phyloP scores from a whole-genome alignment of 2,329 filamentous ascomycete genomes.

The Ophiostoma sp. region DNA sequence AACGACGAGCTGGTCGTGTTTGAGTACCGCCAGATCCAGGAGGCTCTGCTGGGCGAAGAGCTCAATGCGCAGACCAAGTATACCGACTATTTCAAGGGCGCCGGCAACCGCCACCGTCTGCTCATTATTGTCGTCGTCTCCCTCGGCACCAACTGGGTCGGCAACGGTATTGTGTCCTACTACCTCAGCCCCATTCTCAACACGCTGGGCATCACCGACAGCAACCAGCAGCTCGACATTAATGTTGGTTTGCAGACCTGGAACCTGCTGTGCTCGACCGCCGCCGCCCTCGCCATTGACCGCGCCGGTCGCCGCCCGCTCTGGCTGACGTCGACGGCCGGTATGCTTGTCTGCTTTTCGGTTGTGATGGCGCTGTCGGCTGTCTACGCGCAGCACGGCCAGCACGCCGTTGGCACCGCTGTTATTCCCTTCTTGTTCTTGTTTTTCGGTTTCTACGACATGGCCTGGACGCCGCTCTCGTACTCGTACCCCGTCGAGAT shows the following conservation, averaged over 20 bases:
- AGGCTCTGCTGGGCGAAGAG: neutral
- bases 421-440: neutral
- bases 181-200: neutral
- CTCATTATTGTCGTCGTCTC: neutral
- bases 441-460: neutral
- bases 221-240: neutral
- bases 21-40: conserved; percentile 4
- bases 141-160: neutral
- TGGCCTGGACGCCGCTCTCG: neutral
- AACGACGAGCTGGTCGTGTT: neutral
- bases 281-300: neutral
- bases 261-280: neutral
- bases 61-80: neutral
- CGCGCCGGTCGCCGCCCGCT: neutral
- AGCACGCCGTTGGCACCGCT: neutral
- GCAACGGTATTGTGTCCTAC: neutral
- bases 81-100: neutral
- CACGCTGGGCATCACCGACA: neutral
- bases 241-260: neutral
- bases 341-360: neutral
- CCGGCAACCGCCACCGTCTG: neutral
- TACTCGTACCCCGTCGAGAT: neutral
- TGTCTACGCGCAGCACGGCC: neutral
- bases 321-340: neutral
- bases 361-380: neutral